Conservation (phyloP, 768 basidiomycete genomes). For the Russula lepida region DNA sequence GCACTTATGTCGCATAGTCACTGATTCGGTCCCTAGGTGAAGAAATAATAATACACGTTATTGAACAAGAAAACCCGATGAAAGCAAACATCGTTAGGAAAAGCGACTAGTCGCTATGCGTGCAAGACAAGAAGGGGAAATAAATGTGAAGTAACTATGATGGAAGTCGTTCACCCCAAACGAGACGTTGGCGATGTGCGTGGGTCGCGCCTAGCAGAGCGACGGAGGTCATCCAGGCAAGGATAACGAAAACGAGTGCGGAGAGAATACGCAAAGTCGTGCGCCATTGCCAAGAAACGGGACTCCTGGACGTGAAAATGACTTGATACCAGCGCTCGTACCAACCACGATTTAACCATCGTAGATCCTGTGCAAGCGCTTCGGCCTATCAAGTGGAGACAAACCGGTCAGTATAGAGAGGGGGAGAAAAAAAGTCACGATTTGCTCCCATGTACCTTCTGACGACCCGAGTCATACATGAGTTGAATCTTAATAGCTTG, state of each 20-base stretch:
- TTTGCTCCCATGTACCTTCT: conserved; percentile 54
- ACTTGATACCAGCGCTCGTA: conserved; percentile 66
- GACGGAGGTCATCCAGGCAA: conserved; percentile 51
- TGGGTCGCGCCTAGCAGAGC: conserved; percentile 58
- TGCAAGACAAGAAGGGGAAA: background rate
- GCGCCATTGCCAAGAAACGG: conserved; percentile 69
- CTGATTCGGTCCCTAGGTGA: background rate
- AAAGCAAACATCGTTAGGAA: background rate
- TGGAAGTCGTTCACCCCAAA: conserved; percentile 76
- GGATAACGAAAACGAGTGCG: conserved; percentile 43
- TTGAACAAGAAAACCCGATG: background rate
- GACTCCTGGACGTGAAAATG: conserved; percentile 64
- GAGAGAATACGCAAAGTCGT: conserved; percentile 41
- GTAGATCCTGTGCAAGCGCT: conserved; percentile 51
- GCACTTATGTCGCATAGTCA: background rate
- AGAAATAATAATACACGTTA: conserved; percentile 3
- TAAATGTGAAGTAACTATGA: conserved; percentile 34
- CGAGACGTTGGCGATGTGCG: conserved; percentile 64
- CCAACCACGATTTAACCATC: conserved; percentile 73
- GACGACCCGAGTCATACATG: conserved; percentile 65
- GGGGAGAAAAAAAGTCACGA: no score
- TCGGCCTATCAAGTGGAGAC: conserved; percentile 41
- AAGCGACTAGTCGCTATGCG: background rate
- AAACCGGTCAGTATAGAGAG: background rate
- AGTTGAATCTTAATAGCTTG: conserved; percentile 54